Evolutionary conservation across 2,329 filamentous ascomycete genomes (phyloP), one percentile per base, ranked within the genome.

Genomic region (Coniochaeta sp.): DNA sequence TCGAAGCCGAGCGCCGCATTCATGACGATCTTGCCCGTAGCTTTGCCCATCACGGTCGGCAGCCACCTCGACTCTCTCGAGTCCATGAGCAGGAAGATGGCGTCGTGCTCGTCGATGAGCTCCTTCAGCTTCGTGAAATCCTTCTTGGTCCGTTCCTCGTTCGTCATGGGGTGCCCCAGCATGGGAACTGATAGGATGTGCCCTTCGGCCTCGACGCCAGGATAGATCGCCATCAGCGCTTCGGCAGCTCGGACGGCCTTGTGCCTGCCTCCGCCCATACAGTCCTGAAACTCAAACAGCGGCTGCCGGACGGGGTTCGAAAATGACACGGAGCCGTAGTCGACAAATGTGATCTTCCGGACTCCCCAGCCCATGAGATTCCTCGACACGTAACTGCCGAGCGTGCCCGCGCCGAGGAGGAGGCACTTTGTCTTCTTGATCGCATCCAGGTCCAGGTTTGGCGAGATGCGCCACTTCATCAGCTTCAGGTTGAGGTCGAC

Each of bases 401-500:
- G 80, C 0, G 95, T 99, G 16, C 95, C 95, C 0, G 95, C 92
- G 4, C 95, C 95, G 1, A 99, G 84, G 2, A 99, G 78, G 17
- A 99, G 82, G 70, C 95, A 99, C 70, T 88, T 96, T 3, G 91
- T 93, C 60, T 88, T 84, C 70, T 96, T 97, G 71, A 98, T 93
- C 32, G 84, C 84, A 32, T 97, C 92, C 10, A 99, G 83, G 70
- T 98, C 84, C 44, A 99, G 82, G 57, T 88, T 87, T 0, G 95
- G 95, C 8, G 92, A 91, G 68, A 99, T 91, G 42, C 95, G 88
- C 95, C 95, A 99, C 76, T 97, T 99, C 88, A 99, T 99, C 61
- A 99, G 82, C 75, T 98, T 98, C 62, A 98, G 80, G 69, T 99
- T 99, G 61, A 99, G 81, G 69, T 99, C 95, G 10, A 98, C 93